Percentiles rank a stretch among this genome's conserved stretches.
phyloP scores from a whole-genome alignment of 2,329 filamentous ascomycete genomes.

The Aspergillus floridensis region DNA sequence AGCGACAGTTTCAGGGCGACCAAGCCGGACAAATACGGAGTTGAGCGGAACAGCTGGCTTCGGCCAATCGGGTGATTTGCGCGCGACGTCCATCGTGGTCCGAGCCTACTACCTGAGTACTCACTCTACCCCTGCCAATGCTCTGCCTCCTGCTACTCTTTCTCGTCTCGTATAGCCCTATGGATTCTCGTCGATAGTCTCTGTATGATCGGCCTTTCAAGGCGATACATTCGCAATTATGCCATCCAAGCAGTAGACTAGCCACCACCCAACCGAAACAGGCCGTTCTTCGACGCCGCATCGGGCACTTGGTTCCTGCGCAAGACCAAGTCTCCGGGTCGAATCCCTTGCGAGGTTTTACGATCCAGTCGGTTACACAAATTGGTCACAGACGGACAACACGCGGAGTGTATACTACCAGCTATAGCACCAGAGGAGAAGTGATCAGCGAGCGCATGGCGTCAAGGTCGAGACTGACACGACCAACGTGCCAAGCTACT shows the following conservation, averaged over 20 bases:
- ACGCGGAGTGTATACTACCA: neutral
- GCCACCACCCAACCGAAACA: too few species aligned
- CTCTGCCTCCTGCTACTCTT: neutral
- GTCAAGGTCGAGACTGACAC: neutral
- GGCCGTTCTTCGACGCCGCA: too few species aligned
- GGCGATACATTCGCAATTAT: too few species aligned
- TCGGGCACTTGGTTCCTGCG: too few species aligned
- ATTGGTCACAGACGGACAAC: neutral
- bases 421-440: neutral
- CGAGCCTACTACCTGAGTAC: neutral
- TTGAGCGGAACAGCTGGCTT: neutral
- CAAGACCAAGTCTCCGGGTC: too few species aligned
- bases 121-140: neutral
- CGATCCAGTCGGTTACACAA: neutral
- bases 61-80: slow-evolving; percentile 4
- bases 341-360: neutral
- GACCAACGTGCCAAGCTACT: slow-evolving; percentile 4
- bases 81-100: neutral
- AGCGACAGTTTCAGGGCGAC: neutral
- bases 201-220: too few species aligned
- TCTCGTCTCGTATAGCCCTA: too few species aligned
- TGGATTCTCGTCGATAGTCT: too few species aligned
- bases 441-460: neutral
- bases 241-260: too few species aligned
- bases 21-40: slow-evolving; percentile 9